phyloP scores from a whole-genome alignment of 345 rosid species.

The Gossypium sturtianum region DNA sequence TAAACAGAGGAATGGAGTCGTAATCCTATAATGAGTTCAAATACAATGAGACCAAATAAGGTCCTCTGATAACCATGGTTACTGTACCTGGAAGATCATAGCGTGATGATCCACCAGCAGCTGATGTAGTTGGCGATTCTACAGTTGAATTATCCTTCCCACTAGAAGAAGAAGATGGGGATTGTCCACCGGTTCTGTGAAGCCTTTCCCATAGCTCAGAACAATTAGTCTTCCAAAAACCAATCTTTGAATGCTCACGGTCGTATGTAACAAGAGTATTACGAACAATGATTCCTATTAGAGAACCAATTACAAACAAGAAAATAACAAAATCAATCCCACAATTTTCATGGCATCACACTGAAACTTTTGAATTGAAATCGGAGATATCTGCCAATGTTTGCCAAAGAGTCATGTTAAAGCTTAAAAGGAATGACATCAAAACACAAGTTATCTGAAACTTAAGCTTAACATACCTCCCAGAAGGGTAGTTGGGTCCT shows the following conservation, averaged over 20 bases:
- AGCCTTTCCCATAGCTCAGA: conserved; percentile 83
- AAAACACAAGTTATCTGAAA: neutral
- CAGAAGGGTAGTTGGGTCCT: conserved; percentile 78
- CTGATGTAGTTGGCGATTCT: conserved; percentile 27
- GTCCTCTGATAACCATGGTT: conserved; percentile 3
- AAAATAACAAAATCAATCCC: neutral
- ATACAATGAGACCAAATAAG: neutral
- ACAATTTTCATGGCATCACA: neutral
- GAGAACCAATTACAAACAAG: neutral
- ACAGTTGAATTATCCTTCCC: conserved; percentile 25
- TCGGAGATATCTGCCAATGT: neutral
- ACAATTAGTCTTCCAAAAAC: conserved; percentile 98
- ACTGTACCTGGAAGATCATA: conserved; percentile 38
- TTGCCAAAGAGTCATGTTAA: neutral
- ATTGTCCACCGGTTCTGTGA: conserved; percentile 36
- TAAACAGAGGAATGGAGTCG: neutral
- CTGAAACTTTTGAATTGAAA: neutral
- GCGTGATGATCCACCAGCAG: conserved; percentile 28
- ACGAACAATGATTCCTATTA: conserved; percentile 74
- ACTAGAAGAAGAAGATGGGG: conserved; percentile 34
- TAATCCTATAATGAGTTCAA: neutral
- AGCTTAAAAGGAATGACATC: neutral
- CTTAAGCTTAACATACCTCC: conserved; percentile 50
- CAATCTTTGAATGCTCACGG: conserved; percentile 72
- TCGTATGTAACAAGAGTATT: conserved; percentile 88